A percentile compares a stretch with the other conserved stretches of the same genome.
These are phyloP conservation scores for Pezizomycotina sp. DNA, from an alignment of 2,329 filamentous ascomycete species.

Conservation along the genomic window DNA sequence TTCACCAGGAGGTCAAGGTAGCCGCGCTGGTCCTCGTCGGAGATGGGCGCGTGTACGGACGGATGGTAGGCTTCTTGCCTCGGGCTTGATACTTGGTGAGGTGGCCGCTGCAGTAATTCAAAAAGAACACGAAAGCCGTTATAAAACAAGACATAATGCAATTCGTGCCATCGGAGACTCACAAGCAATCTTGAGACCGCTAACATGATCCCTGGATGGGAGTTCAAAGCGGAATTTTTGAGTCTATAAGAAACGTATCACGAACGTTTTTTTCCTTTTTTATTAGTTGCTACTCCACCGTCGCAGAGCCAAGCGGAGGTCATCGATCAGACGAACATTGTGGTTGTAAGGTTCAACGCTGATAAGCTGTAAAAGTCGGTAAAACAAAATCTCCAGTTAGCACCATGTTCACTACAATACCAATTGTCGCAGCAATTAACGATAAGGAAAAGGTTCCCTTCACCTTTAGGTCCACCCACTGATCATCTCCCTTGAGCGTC, in stretches of 20 bases:
- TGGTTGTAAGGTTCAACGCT: constrained; percentile 17
- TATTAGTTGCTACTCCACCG: constrained; percentile 4
- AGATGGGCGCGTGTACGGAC: constrained; percentile 88
- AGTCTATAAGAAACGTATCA: constrained; percentile 10
- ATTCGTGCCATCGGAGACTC: constrained; percentile 23
- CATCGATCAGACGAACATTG: too few relatives aligned
- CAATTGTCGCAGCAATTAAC: not conserved
- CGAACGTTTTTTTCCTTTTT: not conserved
- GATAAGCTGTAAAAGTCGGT: constrained; percentile 10
- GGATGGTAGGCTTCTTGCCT: constrained; percentile 68
- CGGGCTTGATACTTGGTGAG: constrained; percentile 84
- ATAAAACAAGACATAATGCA: not conserved
- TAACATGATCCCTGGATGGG: constrained; percentile 66
- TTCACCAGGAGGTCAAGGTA: constrained; percentile 83
- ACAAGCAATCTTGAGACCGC: constrained; percentile 66
- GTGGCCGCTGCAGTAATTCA: constrained; percentile 42
- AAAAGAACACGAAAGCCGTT: constrained; percentile 1
- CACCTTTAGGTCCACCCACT: constrained; percentile 32
- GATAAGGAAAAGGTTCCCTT: not conserved
- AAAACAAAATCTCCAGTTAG: not conserved
- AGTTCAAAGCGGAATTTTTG: constrained; percentile 83
- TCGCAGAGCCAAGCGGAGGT: too few relatives aligned
- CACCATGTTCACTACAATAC: not conserved
- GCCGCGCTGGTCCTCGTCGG: constrained; percentile 62
- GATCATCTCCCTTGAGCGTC: constrained; percentile 25